Base-by-base conservation (phyloP, 1,139 yeast genomes). In the Geotrichum candidum region DNA sequence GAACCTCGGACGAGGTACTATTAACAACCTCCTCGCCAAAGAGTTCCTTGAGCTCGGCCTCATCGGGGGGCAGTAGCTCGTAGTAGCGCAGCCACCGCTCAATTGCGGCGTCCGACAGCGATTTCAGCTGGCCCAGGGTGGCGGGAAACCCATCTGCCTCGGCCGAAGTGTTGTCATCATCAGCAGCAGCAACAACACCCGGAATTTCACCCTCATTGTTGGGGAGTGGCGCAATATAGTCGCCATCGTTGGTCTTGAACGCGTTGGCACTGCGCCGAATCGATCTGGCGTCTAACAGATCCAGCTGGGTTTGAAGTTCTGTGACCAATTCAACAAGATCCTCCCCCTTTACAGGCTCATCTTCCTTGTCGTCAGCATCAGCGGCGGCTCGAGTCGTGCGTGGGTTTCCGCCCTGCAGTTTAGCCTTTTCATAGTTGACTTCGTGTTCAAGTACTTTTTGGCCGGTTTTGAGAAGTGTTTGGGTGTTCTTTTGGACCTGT, bases 251-350 rank as follows among this genome's bases (percentile, higher is more conserved):
- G 9, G 74, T 73, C n/a, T 71, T 70, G 53, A 68, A 67, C 23
- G 72, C 69, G 63, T 76, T 76, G 27, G 63, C 73, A 2, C 70
- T 68, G 56, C 79, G 69, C 35, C 77, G 71, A 22, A 74, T 66
- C 23, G 74, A 71, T 46, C 75, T 70, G 64, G 79, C 78, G 57
- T 77, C 78, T 38, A 76, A 66, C 50, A 76, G 64, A 59, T 89
- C 95, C 68, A 92, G 79, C 75, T 92, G 97, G 5, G 88, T 87
- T 74, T 91, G 97, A 63, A 92, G 77, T 73, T 92, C 98, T 6
- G 91, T 91, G 13, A 91, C 97, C 56, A 90, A 76, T 69, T 88
- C 90, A 1, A 88, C 90, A 23, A 92, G 77, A 70, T 92, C 98
- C 13, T 60, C 23, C 18, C 18, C 18, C 18, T 41, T 41, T 7